Evolutionary conservation across 148 eudicot genomes (phyloP), one percentile per base, ranked within the genome.

Genomic region (Limonium bicolor): DNA sequence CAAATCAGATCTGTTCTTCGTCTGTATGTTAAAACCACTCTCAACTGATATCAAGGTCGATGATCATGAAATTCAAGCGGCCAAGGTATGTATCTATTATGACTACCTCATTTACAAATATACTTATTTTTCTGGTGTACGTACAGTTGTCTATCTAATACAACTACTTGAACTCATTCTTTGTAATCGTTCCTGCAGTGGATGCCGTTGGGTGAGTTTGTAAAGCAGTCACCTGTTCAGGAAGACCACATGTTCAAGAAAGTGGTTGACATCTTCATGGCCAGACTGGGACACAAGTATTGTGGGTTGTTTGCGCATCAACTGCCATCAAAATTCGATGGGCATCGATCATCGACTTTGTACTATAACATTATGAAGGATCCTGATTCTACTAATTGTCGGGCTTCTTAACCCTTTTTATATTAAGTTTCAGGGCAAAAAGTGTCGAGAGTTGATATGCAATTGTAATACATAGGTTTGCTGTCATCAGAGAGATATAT

Each of bases 1-100:
- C 32, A 86, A 86, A 59, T 86, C 96, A 27, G 96, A 86, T 64
- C 53, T 86, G 66, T 86, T 86, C 74, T 86, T 86, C 69, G 59
- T 81, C 32, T 81, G 96, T 67, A 81, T 76, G 71, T 55, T 86
- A 39, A 66, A 63, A 60, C 79, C 96, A 2, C 54, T 78, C 16
- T 74, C 94, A 10, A 46, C 74, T 33, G 66, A 76, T 36, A 86
- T 86, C 53, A 40, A 48, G 50, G 59, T 81, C 4, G 93, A 86
- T 47, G 81, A 75, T 64, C 83, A 59, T 12, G 96, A 86, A 71
- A 62, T 86, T 36, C 67, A 67, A 64, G 83, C 76, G 6, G 96
- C 96, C 51, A 78, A 75, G 93, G 96, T 86, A 66, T 20, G 23
- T 20, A 13, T n/a, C n/a, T n/a, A n/a, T n/a, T n/a, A n/a, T n/a